phyloP scores from a whole-genome alignment of 371 early-diverging fungal genomes.

The Apophysomyces variabilis region DNA sequence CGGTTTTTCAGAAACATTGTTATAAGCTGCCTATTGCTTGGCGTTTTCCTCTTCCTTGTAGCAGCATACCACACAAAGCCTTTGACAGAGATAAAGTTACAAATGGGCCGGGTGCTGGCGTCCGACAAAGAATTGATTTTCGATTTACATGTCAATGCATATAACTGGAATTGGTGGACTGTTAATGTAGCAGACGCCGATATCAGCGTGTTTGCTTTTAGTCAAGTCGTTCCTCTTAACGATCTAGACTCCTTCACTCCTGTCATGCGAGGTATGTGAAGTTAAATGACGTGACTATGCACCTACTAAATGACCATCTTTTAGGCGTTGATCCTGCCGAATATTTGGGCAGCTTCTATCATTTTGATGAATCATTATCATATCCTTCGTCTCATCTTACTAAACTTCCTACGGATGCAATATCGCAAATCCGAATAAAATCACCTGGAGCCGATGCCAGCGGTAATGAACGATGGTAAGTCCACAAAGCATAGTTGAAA shows the following conservation, averaged over 20 bases:
- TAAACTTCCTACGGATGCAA: slow-evolving; percentile 30
- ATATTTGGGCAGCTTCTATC: slow-evolving; percentile 59
- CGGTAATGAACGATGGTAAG: slow-evolving; percentile 54
- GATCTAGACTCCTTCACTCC: background rate
- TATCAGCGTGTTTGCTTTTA: slow-evolving; percentile 69
- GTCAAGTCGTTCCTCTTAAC: slow-evolving; percentile 42
- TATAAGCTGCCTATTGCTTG: slow-evolving; percentile 19
- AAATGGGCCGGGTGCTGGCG: slow-evolving; percentile 63
- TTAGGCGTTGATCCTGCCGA: slow-evolving; percentile 57
- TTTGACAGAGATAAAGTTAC: slow-evolving; percentile 48
- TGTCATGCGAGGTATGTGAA: too few species aligned
- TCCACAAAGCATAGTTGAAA: background rate
- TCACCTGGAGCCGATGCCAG: slow-evolving; percentile 65
- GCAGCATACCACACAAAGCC: slow-evolving; percentile 41
- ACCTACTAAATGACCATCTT: background rate
- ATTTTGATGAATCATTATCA: slow-evolving; percentile 62
- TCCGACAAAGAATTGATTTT: slow-evolving; percentile 74
- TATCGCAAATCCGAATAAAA: slow-evolving; percentile 65
- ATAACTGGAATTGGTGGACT: slow-evolving; percentile 64
- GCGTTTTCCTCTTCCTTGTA: slow-evolving; percentile 18
- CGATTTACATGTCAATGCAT: slow-evolving; percentile 59
- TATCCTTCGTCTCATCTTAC: slow-evolving; percentile 42
- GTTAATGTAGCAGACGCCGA: slow-evolving; percentile 60
- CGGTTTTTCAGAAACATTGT: slow-evolving; percentile 17
- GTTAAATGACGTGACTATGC: too few species aligned